Base-by-base conservation (phyloP, 2,329 filamentous ascomycete genomes). In the Arthrobotrys entomopaga region DNA sequence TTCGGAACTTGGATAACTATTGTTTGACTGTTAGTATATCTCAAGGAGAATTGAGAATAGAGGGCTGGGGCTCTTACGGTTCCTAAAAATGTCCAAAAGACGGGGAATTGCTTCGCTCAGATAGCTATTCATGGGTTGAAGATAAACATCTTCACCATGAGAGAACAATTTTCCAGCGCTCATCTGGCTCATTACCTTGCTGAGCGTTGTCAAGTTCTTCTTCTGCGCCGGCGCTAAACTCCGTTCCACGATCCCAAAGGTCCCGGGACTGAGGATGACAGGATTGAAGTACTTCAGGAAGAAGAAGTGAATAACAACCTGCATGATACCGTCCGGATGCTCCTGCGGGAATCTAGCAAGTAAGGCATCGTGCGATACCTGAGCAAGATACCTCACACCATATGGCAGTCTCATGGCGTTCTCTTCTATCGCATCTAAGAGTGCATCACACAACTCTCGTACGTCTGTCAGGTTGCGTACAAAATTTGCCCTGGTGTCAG, bases 241-340 rank as follows among this genome's bases (percentile, higher is more conserved):
- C 80, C 92, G 92, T 81, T 98, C 95, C 59, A 97, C 89, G 1
- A 98, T 92, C 19, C 95, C 95, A 79, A 93, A 92, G 78, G 93
- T 93, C 81, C 99, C 94, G 0, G 95, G 95, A 72, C 92, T 88
- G n/a, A 90, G 85, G 53, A 99, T 84, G 0, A 94, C 93, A 63
- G 95, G 93, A 77, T 96, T 91, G 29, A 99, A 87, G 81, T 99
- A 99, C 78, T 90, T 92, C 77, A 90, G 92, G 93, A 94, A 99
- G 7, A 97, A 83, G 93, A 95, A 99, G 79, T 92, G 89, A 8
- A 91, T 91, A 13, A 95, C 91, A 38, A 95, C 85, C 78, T 96
- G 93, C 11, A 97, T 86, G 13, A 97, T 83, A 54, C 90, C 87
- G 19, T 90, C 89, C 54, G 89, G 89, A 20, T 92, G 86, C 77